These are phyloP conservation scores for Besnoitia besnoiti DNA, from an alignment of 169 alveolate species.

Conservation along the genomic window DNA sequence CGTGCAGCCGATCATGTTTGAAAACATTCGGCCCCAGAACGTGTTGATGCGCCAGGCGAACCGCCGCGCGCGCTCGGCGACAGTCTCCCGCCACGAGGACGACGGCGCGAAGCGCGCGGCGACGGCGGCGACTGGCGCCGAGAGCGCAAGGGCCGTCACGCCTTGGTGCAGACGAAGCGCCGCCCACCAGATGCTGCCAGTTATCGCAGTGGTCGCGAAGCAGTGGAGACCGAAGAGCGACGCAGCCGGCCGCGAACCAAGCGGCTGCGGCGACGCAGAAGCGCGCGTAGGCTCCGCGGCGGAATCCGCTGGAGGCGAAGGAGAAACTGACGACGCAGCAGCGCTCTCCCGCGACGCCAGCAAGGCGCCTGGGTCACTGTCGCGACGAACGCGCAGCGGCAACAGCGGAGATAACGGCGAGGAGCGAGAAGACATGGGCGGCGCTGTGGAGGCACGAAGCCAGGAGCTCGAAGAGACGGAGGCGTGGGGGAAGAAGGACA, in stretches of 20 bases:
- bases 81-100: not conserved
- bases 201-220: not conserved
- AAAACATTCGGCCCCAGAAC: not conserved
- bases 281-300: too few species aligned
- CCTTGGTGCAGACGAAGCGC: not conserved
- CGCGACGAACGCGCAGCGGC: too few species aligned
- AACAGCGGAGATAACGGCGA: too few species aligned
- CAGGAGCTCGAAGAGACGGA: too few species aligned
- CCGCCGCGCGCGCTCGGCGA: not conserved
- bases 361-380: too few species aligned
- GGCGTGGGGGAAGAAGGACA: too few species aligned
- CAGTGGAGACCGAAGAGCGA: not conserved
- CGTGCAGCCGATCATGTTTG: not conserved
- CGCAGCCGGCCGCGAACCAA: not conserved
- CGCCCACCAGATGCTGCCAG: slow-evolving; percentile 21
- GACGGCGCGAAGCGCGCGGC: not conserved
- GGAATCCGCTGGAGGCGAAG: too few species aligned
- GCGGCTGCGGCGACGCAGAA: not conserved
- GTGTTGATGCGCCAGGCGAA: not conserved
- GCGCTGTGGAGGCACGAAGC: too few species aligned
- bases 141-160: not conserved
- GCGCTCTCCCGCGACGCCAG: too few species aligned
- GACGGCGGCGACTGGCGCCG: not conserved
- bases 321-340: too few species aligned
- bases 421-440: too few species aligned